Evolutionary conservation across 768 basidiomycete species (phyloP), one percentile per base, ranked within the genome.

Genomic region (Kwoniella botswanensis): DNA sequence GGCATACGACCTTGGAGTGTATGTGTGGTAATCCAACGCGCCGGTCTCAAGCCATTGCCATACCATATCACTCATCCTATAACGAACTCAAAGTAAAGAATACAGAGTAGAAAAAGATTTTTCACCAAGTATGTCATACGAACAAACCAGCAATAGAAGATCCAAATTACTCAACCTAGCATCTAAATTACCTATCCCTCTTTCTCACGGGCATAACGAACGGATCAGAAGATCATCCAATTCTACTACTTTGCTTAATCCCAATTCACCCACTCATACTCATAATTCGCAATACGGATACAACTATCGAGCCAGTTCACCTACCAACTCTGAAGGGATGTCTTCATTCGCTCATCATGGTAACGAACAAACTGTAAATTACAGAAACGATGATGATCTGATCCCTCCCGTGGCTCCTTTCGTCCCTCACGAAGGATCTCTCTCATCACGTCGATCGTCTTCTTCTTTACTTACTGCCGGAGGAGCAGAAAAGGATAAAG

Each of bases 381-480:
- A 70, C 35, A n/a, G 68, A 29, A 63, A 63, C 35, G 68, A 70
- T 43, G 63, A 65, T 54, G 68, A 70, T n/a, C 46, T 70, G n/a
- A 52, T 70, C 12, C 68, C 68, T 26, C 68, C 68, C 22, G 63
- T 70, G 12, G 68, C 68, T 9, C 68, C 68, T 2, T 70, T 70
- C 24, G 62, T 70, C 11, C 24, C 42, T 22, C 35, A 43, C 4
- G 61, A 56, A 15, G 61, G 58, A n/a, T 42, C 52, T 13, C 43
- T 55, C 22, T 70, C 68, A 1, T 74, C 72, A 17, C 46, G 72
- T n/a, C 29, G 72, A 57, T 74, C 72, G 1, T 70, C 68, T 26
- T 22, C 41, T 42, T 67, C 68, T 29, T 50, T 60, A 13, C 43
- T 54, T 7, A 63, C 44, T 35, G n/a, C n/a, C 22, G 53, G 61